Evolutionary conservation across 2,329 filamentous ascomycete genomes (phyloP), one percentile per base, ranked within the genome.

Genomic region (Fusarium humuli): DNA sequence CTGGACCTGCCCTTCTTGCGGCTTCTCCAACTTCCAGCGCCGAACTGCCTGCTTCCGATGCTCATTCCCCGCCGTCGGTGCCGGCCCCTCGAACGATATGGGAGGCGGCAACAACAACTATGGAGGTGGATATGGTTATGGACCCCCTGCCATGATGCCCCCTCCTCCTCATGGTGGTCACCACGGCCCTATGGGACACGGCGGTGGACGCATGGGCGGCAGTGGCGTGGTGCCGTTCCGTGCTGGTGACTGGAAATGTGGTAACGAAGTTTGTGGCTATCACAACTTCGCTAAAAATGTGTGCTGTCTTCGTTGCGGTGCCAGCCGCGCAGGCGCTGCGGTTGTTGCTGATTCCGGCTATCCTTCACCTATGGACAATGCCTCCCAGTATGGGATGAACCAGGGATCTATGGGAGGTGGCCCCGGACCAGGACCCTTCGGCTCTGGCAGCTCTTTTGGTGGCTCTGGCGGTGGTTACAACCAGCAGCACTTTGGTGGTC

Each of bases 241-340:
- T 77, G 96, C 96, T 58, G 96, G 96, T 77, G 96, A 99, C 79
- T 99, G 96, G 96, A 98, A 98, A 82, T 99, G 96, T 78, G 96
- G 96, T 60, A 96, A 96, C 71, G 96, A 99, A 78, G 94, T 94
- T 40, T 99, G 96, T 79, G 94, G 93, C 62, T 99, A 99, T 81
- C 96, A 99, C 85, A 99, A 99, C 84, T 99, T 99, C 79, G 96
- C 96, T 67, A 99, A 99, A 88, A 99, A 99, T 77, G 95, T 98
- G 61, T 97, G 94, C 82, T 99, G 96, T 81, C 89, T 99, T 69
- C 93, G 96, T 65, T 99, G 96, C 79, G 96, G 96, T 79, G 96
- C 95, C 56, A 97, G 94, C 80, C 93, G 96, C 75, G 95, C 95
- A 66, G 94, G 93, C 69, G 96, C 96, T 63, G 94, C 95, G 18